Evolutionary conservation across 192 early-diverging fungal species (phyloP), one percentile per base, ranked within the genome.

Genomic region (Entomortierella chlamydospora): DNA sequence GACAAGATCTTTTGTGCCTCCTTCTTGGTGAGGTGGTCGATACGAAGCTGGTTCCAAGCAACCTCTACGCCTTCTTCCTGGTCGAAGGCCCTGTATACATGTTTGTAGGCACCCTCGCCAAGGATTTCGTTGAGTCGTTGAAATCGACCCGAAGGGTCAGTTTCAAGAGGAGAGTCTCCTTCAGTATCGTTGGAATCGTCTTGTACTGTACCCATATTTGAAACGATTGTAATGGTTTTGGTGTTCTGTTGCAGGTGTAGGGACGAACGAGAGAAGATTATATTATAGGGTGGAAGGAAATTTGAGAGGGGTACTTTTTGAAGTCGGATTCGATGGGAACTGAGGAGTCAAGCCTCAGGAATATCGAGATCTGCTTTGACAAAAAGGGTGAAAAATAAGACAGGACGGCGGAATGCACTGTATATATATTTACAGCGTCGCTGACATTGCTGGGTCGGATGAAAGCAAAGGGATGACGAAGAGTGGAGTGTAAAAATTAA

Each of bases 11-110:
- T 83, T 71, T 81, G 68, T 4, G 64, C 68, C 18, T 83, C 73
- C 31, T 81, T 77, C 26, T 82, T 76, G 28, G 64, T 57, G 37
- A 72, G 64, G 45, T 77, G 68, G 68, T 90, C 84, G 57, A 91
- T 70, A 28, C 87, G 83, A 29, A 93, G 84, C 82, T 93, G 92
- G 81, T 94, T 95, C 94, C 94, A 95, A n/a, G 94, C 94, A 7
- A 95, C 93, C 80, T 95, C 94, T 18, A 93, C 87, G 23, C 93
- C 94, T 72, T 94, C 92, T 63, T 95, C 93, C 56, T 91, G 87
- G 66, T 95, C 94, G 79, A 94, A 90, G 34, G 91, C 92, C 61
- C 91, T 92, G 68, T 87, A 95, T 25, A 95, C 94, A 57, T 90
- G 85, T 68, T 95, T 95, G 72, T 94, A 94, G 1, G 94, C 94